Base-by-base conservation (phyloP, 805 yeast species). In the Candida ipomoeae region DNA sequence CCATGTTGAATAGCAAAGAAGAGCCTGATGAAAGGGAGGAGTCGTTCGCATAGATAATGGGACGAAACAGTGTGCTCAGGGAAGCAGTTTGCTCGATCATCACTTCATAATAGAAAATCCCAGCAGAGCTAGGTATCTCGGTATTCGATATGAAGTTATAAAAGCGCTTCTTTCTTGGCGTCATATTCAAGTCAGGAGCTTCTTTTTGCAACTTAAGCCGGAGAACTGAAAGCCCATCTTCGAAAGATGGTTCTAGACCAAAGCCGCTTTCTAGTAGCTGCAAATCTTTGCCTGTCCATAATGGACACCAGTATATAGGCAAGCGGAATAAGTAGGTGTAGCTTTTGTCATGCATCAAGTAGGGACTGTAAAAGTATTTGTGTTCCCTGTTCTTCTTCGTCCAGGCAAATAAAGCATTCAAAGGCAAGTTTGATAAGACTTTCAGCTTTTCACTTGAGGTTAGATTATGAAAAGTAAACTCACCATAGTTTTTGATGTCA, bases 21-120 rank as follows among this genome's bases (percentile, higher is more conserved):
- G 68, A 60, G 7, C 62, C 65, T 0, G 71, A 61, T 7, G 74
- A 67, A 1, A 71, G 54, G 0, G 74, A 62, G 13, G 62, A 54
- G 53, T 73, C 77, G 46, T 64, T 64, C 44, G 68, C 62, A 13
- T 64, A 61, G 10, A 72, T 62, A 5, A 73, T 56, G 3, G 75
- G 71, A 29, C 60, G 62, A 54, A 55, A 60, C 35, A 60, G 60
- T 0, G 74, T 65, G 11, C 68, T 60, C n/a, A 54, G 59, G 2
- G 74, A 64, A 29, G 66, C 60, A 14, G 60, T 63, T 55, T 74
- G 78, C 43, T 57, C 62, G 11, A 73, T 61, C 48, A 66, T 68
- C 4, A 70, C 65, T 52, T 74, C 78, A 53, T 72, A 74, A 53
- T 74, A 74, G 55, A 62, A 74, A 1, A 74, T 53, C 1, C 78